phyloP scores from a whole-genome alignment of 1,139 yeast species.

The Neolecta irregularis region DNA sequence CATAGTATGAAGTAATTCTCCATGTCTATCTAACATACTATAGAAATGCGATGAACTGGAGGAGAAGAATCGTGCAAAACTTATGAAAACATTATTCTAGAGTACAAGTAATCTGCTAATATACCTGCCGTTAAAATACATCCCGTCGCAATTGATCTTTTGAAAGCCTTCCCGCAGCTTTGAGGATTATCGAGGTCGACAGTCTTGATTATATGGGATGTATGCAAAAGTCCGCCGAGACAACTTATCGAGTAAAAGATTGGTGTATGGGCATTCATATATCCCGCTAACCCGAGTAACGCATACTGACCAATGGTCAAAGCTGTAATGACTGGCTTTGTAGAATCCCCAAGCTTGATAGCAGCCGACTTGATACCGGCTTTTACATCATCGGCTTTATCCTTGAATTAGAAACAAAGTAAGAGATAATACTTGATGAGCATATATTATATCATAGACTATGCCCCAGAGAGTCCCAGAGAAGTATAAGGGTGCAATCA shows the following conservation, averaged over 20 bases:
- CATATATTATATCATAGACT: constrained; percentile 90
- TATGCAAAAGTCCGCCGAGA: background rate
- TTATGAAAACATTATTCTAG: too few relatives aligned
- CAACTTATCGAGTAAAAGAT: constrained; percentile 44
- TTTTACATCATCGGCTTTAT: constrained; percentile 64
- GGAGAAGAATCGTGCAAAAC: too few relatives aligned
- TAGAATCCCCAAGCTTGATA: constrained; percentile 70
- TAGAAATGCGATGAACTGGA: too few relatives aligned
- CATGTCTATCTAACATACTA: too few relatives aligned
- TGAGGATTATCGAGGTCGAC: constrained; percentile 69
- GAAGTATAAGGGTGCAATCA: constrained; percentile 62
- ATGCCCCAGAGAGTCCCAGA: constrained; percentile 85
- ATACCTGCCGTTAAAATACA: too few relatives aligned
- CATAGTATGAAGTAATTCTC: too few relatives aligned
- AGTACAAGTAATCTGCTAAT: too few relatives aligned
- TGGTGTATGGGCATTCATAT: constrained; percentile 74
- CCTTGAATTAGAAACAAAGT: constrained; percentile 23
- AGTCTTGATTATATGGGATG: constrained; percentile 36
- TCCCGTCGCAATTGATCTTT: too few relatives aligned
- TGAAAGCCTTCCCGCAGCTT: constrained; percentile 71
- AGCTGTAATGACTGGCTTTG: constrained; percentile 52
- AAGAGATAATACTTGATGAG: constrained; percentile 44
- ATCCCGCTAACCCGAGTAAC: constrained; percentile 53
- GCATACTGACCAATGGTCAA: constrained; percentile 54
- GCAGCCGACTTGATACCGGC: constrained; percentile 96